Evolutionary conservation across 2,329 filamentous ascomycete genomes (phyloP), one percentile per base, ranked within the genome.

Genomic region (Alternaria ventricosa): DNA sequence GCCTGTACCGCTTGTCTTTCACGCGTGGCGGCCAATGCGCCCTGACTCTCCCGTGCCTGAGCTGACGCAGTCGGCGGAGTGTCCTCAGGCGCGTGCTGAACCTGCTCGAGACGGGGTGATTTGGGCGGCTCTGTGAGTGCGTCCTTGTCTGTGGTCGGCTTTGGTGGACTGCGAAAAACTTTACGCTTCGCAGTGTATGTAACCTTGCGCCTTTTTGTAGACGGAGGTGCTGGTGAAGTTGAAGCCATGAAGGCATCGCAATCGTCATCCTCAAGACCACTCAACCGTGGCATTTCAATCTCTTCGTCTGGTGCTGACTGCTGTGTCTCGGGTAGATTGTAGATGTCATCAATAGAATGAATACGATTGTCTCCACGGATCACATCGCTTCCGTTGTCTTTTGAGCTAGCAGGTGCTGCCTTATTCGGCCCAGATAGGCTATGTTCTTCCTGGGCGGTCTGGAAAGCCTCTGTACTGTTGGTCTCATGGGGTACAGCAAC

Each of bases 361-460:
- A 71, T 66, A 41, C 66, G 67, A 25, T 61, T 60, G 1, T 33
- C 44, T 9, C 43, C 50, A 20, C 41, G 61, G 9, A 72, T 60
- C 11, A 46, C 44, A 47, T 71, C 66, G 27, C 67, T 71, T 22
- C 60, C 66, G 22, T 65, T 62, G 6, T 72, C 67, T 49, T 64
- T 69, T 10, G 66, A 68, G 27, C 60, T 65, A 13, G 60, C 47
- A n/a, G 49, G 67, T 27, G 55, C 64, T 2, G 46, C 54, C 33
- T 61, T 59, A 20, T 69, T 75, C 61, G 20, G 43, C 20, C 71
- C 65, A 11, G 72, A 77, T 7, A 61, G 65, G 15, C 76, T 75
- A 8, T 78, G 69, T 47, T 82, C 77, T 45, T 82, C 81, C 50
- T 73, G 76, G 18, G 81, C 82, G n/a, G 81, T 77, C 10, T 74